phyloP scores from a whole-genome alignment of 169 alveolate genomes.

The Sarcocystis neurona region DNA sequence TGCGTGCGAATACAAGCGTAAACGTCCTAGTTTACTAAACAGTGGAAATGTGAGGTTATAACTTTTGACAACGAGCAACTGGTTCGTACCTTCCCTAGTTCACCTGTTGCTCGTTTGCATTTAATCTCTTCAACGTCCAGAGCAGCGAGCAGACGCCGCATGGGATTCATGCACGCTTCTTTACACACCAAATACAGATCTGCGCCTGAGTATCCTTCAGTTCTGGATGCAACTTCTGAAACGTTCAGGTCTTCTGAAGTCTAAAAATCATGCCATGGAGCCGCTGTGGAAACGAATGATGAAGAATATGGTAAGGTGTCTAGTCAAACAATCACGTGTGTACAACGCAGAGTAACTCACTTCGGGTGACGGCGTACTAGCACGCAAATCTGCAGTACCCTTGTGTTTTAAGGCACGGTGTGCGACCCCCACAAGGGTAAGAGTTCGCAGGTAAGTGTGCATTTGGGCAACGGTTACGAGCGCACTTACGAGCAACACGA shows the following conservation, averaged over 20 bases:
- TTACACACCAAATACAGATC: conserved; percentile 58
- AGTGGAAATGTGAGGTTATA: not conserved
- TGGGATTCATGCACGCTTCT: conserved; percentile 65
- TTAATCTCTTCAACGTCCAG: not conserved
- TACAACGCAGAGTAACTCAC: too few species aligned
- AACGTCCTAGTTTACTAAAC: not conserved
- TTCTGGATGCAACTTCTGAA: conserved; percentile 41
- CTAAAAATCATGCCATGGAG: too few species aligned
- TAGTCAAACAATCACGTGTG: too few species aligned
- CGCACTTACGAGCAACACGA: too few species aligned
- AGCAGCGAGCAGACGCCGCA: conserved; percentile 50
- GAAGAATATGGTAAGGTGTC: not conserved
- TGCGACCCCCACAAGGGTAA: too few species aligned
- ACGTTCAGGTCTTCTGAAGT: conserved; percentile 11
- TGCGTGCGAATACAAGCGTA: too few species aligned
- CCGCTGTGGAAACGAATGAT: too few species aligned
- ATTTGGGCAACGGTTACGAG: too few species aligned
- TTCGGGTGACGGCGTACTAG: too few species aligned
- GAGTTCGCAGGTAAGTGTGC: too few species aligned
- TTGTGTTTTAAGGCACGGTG: too few species aligned
- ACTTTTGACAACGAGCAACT: not conserved
- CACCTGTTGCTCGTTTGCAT: not conserved
- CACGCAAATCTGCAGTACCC: too few species aligned
- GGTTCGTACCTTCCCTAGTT: not conserved
- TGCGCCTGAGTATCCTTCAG: conserved; percentile 62